A percentile compares a stretch with the other conserved stretches of the same genome.
Conservation (phyloP, 1,284 basidiomycete species). For the Apiotrichum veenhuisii region DNA sequence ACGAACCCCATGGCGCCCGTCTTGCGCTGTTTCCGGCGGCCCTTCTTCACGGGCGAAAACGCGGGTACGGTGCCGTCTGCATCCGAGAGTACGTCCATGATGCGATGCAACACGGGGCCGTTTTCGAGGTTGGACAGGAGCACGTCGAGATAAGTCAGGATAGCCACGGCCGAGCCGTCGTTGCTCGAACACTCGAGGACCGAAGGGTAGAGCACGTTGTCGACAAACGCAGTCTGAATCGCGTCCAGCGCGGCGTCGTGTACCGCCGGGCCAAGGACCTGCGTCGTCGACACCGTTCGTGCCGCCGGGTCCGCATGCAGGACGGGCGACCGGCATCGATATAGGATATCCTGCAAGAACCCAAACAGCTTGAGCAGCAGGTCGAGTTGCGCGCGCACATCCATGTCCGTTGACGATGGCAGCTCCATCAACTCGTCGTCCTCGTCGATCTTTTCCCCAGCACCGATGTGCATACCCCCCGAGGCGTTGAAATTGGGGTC, state of each 20-base stretch:
- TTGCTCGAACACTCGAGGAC: conserved; percentile 86
- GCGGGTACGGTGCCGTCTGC: conserved; percentile 22
- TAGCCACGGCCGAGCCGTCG: conserved; percentile 91
- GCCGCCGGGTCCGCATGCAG: conserved; percentile 21
- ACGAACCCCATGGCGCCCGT: conserved; percentile 29
- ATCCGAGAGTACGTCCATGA: conserved; percentile 36
- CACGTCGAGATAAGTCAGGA: conserved; percentile 93
- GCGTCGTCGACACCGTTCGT: conserved; percentile 19
- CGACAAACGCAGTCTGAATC: conserved; percentile 79
- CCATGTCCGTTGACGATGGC: conserved; percentile 61
- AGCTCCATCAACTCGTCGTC: conserved; percentile 55
- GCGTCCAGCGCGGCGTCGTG: conserved; percentile 75
- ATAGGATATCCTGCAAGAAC: conserved; percentile 79
- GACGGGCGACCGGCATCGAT: conserved; percentile 28
- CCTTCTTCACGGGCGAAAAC: conserved; percentile 7
- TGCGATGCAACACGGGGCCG: conserved; percentile 48
- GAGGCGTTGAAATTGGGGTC: conserved; percentile 61
- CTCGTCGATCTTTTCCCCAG: conserved; percentile 38
- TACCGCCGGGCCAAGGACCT: conserved; percentile 66
- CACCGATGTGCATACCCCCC: conserved; percentile 54
- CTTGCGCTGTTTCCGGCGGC: conserved; percentile 11
- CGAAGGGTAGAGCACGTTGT: conserved; percentile 89
- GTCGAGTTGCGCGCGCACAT: conserved; percentile 76
- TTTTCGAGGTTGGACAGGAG: conserved; percentile 72
- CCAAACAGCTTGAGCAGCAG: conserved; percentile 86